A percentile compares a stretch with the other conserved stretches of the same genome.
Conservation (phyloP, 768 basidiomycete species). For the Auriculariales sp. region DNA sequence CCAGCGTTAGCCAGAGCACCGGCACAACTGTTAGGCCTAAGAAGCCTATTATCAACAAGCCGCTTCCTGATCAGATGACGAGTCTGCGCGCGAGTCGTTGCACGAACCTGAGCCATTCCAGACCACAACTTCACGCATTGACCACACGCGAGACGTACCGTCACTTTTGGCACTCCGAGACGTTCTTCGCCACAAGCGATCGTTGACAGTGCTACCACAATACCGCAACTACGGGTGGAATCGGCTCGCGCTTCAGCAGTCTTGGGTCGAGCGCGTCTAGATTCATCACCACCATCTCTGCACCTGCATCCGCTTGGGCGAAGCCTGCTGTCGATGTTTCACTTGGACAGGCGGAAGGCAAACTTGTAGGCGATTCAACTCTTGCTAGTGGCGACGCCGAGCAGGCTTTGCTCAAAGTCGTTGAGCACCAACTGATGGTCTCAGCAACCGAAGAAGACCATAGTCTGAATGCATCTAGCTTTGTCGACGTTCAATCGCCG, state of each 20-base stretch:
- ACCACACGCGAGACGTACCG: constrained; percentile 45
- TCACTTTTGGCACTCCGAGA: constrained; percentile 41
- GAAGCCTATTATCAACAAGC: constrained; percentile 16
- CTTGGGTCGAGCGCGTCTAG: constrained; percentile 11
- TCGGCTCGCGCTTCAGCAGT: constrained; percentile 5
- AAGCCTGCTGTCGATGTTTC: constrained; percentile 45
- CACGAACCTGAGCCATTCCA: constrained; percentile 46
- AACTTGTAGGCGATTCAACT: constrained; percentile 25
- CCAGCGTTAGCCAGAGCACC: constrained; percentile 2
- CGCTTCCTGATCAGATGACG: constrained; percentile 43
- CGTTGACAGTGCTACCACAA: constrained; percentile 17
- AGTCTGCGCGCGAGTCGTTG: constrained; percentile 31
- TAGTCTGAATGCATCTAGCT: not conserved
- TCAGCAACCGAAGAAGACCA: not conserved
- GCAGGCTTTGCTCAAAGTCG: constrained; percentile 28
- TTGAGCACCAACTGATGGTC: constrained; percentile 10
- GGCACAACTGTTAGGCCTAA: constrained; percentile 13
- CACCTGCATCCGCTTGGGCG: constrained; percentile 32
- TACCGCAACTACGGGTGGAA: not conserved
- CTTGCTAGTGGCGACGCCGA: constrained; percentile 15
- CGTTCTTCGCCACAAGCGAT: constrained; percentile 41
- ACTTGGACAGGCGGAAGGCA: constrained; percentile 34
- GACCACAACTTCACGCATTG: constrained; percentile 29
- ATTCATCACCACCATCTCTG: constrained; percentile 5
- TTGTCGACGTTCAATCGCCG: not conserved